Conservation (phyloP, 225 moss, liverwort and hornwort species). For the Marchantia paleacea region DNA sequence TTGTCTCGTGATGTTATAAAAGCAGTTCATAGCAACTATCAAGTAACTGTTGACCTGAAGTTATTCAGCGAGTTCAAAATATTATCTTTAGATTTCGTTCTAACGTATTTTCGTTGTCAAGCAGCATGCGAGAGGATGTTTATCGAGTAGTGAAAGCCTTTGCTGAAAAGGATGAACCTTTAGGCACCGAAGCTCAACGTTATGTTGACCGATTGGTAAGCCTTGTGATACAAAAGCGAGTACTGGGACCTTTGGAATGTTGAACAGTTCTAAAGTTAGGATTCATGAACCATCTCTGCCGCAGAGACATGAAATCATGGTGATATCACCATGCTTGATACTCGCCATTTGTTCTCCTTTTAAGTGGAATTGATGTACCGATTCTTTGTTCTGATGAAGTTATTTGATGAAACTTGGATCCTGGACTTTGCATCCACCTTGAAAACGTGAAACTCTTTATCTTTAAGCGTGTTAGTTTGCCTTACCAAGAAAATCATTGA, state of each 20-base stretch:
- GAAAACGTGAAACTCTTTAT: background rate
- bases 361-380: too few species aligned
- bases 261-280: too few species aligned
- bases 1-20: background rate
- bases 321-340: too few species aligned
- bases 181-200: constrained; percentile 83
- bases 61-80: background rate
- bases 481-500: background rate
- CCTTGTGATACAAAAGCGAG: background rate
- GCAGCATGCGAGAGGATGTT: constrained; percentile 92
- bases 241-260: background rate
- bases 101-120: background rate
- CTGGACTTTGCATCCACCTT: background rate
- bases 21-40: background rate
- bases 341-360: too few species aligned
- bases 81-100: background rate
- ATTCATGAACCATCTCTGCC: too few species aligned
- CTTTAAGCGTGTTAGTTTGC: background rate
- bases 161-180: constrained; percentile 58
- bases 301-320: too few species aligned
- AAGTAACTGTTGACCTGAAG: background rate
- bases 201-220: constrained; percentile 85
- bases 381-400: too few species aligned
- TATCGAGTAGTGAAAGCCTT: constrained; percentile 85
- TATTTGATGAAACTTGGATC: too few species aligned